Base-by-base conservation (phyloP, 176 grass and related monocot genomes). In the Aechmea fasciata region DNA sequence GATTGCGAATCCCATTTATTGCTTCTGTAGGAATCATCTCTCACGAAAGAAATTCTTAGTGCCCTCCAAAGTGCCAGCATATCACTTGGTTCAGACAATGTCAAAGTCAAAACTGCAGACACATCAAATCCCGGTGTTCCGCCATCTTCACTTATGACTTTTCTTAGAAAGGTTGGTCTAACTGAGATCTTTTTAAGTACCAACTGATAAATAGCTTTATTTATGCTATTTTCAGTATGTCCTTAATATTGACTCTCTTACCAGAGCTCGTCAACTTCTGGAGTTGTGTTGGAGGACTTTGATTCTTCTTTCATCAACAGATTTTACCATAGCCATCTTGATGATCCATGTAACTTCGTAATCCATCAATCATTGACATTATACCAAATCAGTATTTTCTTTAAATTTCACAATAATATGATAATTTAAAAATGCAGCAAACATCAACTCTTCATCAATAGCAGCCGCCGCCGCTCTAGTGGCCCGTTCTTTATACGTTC, bases 221-320 rank as follows among this genome's bases (percentile, higher is more conserved):
- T 41, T 41, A 41, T 41, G 7, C 33, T 41, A 41, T 41, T 41
- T 41, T 41, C 33, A 41, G 33, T 41, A 1, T 41, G 33, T 41
- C 33, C 33, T 41, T 7, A 41, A 7, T 6, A 6, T 11, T 81
- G 50, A 19, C 19, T 53, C 59, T 81, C 49, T 76, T 78, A 80
- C 76, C 75, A 93, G 94, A 99, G 92, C 72, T 20, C 68, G 50
- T 96, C 89, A 64, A 85, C 82, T 70, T 81, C 89, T 79, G 94
- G 94, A 83, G 69, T 99, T 83, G 94, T 93, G 41, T 77, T 99
- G 65, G 94, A 82, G 87, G 94, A 99, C 53, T 97, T 97, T 20
- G 89, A 92, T 81, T 90, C 86, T 52, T 78, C 79, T 20, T 97
- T 97, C 55, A 83, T 82, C 7, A 97, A 97, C 64, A 85, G 65